These are phyloP conservation scores for Discostella pseudostelligera DNA, from an alignment of 108 stramenopile species.

Conservation along the genomic window DNA sequence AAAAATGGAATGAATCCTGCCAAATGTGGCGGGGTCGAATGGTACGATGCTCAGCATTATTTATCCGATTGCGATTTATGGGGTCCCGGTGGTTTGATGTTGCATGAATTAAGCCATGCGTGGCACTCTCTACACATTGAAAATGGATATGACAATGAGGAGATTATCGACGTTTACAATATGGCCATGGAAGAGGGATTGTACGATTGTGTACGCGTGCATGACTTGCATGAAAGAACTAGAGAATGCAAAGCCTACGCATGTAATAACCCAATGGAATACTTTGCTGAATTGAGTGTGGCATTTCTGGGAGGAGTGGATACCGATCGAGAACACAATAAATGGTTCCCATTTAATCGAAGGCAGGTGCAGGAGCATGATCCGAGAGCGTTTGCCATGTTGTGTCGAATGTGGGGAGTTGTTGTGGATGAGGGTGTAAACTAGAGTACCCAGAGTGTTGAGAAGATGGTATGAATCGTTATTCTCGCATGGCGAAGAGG, in stretches of 20 bases:
- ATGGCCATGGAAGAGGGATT: conserved; percentile 78
- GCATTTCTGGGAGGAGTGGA: conserved; percentile 81
- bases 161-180: conserved; percentile 67
- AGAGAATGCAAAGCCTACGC: too few species aligned
- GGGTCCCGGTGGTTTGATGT: conserved; percentile 77
- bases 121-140: conserved; percentile 67
- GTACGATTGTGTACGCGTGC: conserved; percentile 79
- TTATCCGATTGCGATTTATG: conserved; percentile 62
- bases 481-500: background rate
- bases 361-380: conserved; percentile 74
- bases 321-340: conserved; percentile 71
- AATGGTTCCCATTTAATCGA: conserved; percentile 90
- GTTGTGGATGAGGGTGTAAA: conserved; percentile 16
- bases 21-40: conserved; percentile 75
- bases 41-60: conserved; percentile 61
- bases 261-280: conserved; percentile 80
- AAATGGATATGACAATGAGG: conserved; percentile 73
- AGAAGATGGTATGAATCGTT: too few species aligned
- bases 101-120: conserved; percentile 88
- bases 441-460: too few species aligned
- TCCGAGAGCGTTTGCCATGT: conserved; percentile 77
- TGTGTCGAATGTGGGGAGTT: conserved; percentile 72
- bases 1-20: conserved; percentile 55
- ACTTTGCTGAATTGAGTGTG: conserved; percentile 87
- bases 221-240: conserved; percentile 77